A percentile compares a stretch with the other conserved stretches of the same genome.
Conservation (phyloP, 371 early-diverging fungal species). For the Sporodiniella umbellata region DNA sequence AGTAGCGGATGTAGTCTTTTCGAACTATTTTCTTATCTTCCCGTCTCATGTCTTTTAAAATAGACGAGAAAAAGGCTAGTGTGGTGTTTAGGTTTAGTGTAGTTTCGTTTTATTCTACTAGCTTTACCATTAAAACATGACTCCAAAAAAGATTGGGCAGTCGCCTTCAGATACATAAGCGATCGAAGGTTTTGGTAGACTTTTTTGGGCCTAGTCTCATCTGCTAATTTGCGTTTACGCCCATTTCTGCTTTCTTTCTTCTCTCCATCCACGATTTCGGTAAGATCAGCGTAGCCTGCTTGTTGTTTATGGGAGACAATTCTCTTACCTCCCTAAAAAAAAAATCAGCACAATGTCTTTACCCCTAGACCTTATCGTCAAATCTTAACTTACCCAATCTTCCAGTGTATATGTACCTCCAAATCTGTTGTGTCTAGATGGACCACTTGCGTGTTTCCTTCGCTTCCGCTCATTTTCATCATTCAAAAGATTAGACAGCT, state of each 20-base stretch:
- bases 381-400: constrained; percentile 48
- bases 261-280: constrained; percentile 38
- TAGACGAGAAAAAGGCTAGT: constrained; percentile 53
- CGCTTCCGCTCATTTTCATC: constrained; percentile 25
- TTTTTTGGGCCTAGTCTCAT: constrained; percentile 13
- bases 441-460: constrained; percentile 16
- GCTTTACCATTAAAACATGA: constrained; percentile 66
- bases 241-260: constrained; percentile 38
- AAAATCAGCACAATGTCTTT: neutral
- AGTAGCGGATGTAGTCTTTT: constrained; percentile 42
- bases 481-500: constrained; percentile 22
- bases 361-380: no score
- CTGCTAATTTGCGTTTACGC: constrained; percentile 30
- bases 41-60: constrained; percentile 60
- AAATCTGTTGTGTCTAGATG: constrained; percentile 55
- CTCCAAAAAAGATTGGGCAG: constrained; percentile 47
- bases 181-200: constrained; percentile 26
- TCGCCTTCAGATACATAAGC: constrained; percentile 25
- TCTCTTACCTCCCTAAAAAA: constrained; percentile 36
- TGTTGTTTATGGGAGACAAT: constrained; percentile 37
- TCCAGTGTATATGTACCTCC: constrained; percentile 56
- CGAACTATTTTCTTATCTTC: constrained; percentile 54
- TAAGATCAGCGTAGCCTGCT: constrained; percentile 41
- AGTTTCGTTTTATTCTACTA: neutral
- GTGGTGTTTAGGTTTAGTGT: neutral